Conservation (phyloP, 2,329 filamentous ascomycete species). For the Claviceps digitariae region DNA sequence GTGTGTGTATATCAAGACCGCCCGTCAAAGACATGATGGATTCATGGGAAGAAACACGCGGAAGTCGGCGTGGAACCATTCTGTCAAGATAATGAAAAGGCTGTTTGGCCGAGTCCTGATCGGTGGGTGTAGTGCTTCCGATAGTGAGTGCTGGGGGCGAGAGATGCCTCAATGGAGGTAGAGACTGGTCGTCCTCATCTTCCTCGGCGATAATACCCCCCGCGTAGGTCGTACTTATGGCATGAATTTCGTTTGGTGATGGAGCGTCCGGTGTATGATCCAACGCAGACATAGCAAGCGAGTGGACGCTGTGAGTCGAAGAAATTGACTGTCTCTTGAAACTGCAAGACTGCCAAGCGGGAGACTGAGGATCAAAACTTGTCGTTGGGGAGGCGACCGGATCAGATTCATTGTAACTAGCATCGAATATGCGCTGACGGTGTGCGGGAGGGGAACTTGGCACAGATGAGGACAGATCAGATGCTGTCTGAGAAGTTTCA, state of each 20-base stretch:
- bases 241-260: slow-evolving; percentile 7
- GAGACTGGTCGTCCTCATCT: slow-evolving; percentile 18
- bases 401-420: slow-evolving; percentile 43
- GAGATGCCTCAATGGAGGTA: slow-evolving; percentile 9
- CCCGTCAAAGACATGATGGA: slow-evolving; percentile 78
- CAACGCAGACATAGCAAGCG: slow-evolving; percentile 18
- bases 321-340: slow-evolving; percentile 43
- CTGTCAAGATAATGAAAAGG: slow-evolving; percentile 21
- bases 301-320: slow-evolving; percentile 37
- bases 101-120: slow-evolving; percentile 18
- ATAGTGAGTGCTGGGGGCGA: slow-evolving; percentile 14
- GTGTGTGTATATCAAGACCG: slow-evolving; percentile 79
- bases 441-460: slow-evolving; percentile 72
- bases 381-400: slow-evolving; percentile 74
- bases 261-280: slow-evolving; percentile 18
- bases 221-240: slow-evolving; percentile 11
- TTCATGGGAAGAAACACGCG: slow-evolving; percentile 65
- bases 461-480: slow-evolving; percentile 59
- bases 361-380: slow-evolving; percentile 54
- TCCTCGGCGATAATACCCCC: slow-evolving; percentile 24
- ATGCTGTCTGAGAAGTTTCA: slow-evolving; percentile 33
- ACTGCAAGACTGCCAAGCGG: slow-evolving; percentile 37
- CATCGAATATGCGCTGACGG: slow-evolving; percentile 65
- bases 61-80: slow-evolving; percentile 34
- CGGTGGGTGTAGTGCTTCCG: slow-evolving; percentile 18